Conservation (phyloP, 2,329 filamentous ascomycete species). For the Xylariales sp. region DNA sequence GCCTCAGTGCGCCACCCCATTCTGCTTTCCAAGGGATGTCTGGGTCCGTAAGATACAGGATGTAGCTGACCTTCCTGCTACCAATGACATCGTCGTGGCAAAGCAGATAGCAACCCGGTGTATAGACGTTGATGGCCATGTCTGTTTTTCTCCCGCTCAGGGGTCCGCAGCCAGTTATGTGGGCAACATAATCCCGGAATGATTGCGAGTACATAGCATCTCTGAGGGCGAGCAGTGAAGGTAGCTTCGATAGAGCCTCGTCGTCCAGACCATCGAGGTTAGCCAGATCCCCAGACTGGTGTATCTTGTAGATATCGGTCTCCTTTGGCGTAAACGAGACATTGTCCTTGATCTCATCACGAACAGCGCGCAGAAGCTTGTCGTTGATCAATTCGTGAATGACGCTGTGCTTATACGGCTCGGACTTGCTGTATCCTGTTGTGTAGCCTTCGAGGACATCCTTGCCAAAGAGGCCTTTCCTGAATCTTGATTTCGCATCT, state of each 20-base stretch:
- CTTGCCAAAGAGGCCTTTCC: constrained; percentile 60
- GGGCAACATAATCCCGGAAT: constrained; percentile 84
- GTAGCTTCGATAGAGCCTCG: constrained; percentile 76
- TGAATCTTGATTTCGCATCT: constrained; percentile 56
- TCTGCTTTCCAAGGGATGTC: constrained; percentile 84
- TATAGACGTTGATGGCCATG: constrained; percentile 99
- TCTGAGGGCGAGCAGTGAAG: constrained; percentile 84
- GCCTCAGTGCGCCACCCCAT: constrained; percentile 87
- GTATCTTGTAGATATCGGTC: constrained; percentile 99
- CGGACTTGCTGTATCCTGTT: constrained; percentile 56
- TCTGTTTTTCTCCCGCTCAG: constrained; percentile 93
- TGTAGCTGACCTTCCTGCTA: constrained; percentile 93
- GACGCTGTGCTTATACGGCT: constrained; percentile 86
- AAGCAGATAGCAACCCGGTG: constrained; percentile 87
- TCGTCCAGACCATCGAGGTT: constrained; percentile 94
- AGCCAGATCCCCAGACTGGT: constrained; percentile 94
- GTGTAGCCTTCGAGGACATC: constrained; percentile 55
- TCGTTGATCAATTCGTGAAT: constrained; percentile 79
- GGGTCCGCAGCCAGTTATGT: constrained; percentile 79
- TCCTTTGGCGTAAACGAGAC: constrained; percentile 97
- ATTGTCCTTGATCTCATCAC: constrained; percentile 81
- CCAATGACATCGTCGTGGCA: constrained; percentile 99
- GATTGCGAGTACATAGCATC: constrained; percentile 88
- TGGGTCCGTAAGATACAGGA: constrained; percentile 90
- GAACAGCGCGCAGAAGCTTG: constrained; percentile 76